Conservation (phyloP, 2,329 filamentous ascomycete genomes). For the Piedraia hortae region DNA sequence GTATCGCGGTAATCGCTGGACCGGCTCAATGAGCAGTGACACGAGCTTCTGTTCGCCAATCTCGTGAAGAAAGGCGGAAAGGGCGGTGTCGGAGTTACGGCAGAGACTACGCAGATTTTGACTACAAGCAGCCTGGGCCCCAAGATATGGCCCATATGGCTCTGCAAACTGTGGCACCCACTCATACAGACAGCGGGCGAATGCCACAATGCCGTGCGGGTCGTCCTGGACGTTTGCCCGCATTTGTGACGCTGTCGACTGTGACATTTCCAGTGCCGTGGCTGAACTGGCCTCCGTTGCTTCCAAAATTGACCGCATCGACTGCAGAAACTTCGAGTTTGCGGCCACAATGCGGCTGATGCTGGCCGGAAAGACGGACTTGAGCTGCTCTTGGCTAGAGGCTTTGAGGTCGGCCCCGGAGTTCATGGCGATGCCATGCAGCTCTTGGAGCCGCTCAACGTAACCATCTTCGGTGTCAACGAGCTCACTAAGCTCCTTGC, state of each 20-base stretch:
- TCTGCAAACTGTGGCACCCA: conserved; percentile 86
- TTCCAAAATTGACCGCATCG: conserved; percentile 49
- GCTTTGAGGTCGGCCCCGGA: conserved; percentile 57
- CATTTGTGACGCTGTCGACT: conserved; percentile 12
- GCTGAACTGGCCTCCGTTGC: conserved; percentile 59
- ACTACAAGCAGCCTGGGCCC: conserved; percentile 65
- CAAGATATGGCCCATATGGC: conserved; percentile 81
- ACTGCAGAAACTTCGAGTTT: conserved; percentile 55
- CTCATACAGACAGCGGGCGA: conserved; percentile 58
- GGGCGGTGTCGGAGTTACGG: conserved; percentile 50
- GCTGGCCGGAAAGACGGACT: conserved; percentile 51
- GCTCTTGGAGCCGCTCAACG: conserved; percentile 37
- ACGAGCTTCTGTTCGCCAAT: conserved; percentile 75
- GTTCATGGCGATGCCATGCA: conserved; percentile 56
- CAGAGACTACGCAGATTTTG: conserved; percentile 54
- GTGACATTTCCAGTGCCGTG: conserved; percentile 38
- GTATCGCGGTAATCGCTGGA: conserved; percentile 80
- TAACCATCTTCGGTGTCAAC: conserved; percentile 88
- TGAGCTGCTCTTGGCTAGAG: conserved; percentile 43
- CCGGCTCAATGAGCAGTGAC: conserved; percentile 82
- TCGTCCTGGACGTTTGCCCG: conserved; percentile 35
- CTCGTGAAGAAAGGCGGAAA: conserved; percentile 51
- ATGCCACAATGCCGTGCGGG: conserved; percentile 34
- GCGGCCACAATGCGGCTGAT: conserved; percentile 55
- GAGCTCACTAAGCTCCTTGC: conserved; percentile 70